These are phyloP conservation scores for Galeopsis tetrahit DNA, from an alignment of 257 asterid species.

Conservation along the genomic window DNA sequence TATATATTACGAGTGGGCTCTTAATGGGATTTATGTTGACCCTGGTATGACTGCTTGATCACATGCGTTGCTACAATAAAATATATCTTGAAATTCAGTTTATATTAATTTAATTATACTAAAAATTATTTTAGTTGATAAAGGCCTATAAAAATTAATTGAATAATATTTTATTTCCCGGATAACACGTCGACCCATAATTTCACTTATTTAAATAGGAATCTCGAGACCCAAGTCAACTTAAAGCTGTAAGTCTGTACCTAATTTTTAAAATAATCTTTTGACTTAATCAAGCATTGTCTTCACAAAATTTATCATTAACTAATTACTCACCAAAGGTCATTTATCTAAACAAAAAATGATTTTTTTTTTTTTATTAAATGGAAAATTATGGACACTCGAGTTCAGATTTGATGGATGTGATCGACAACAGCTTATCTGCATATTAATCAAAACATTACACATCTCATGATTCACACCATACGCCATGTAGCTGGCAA, in stretches of 20 bases:
- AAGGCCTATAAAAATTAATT: conserved; percentile 1
- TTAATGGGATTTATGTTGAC: conserved; percentile 27
- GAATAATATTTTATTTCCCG: not conserved
- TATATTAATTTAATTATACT: not conserved
- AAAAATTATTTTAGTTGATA: not conserved
- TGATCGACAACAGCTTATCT: not conserved
- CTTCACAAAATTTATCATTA: too few relatives aligned
- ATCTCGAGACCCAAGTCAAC: conserved; percentile 54
- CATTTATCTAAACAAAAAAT: too few relatives aligned
- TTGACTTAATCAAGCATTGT: conserved; percentile 41
- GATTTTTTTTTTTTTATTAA: too few relatives aligned
- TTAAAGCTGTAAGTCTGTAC: conserved; percentile 30
- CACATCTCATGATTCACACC: too few relatives aligned
- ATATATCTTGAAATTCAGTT: not conserved
- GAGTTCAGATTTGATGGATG: not conserved
- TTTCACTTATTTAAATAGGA: conserved; percentile 1
- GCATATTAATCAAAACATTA: too few relatives aligned
- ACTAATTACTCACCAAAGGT: too few relatives aligned
- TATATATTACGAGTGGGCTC: conserved; percentile 19
- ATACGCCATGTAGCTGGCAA: not conserved
- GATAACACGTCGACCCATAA: conserved; percentile 29
- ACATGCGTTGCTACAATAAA: not conserved
- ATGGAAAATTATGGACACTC: not conserved
- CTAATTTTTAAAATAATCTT: conserved; percentile 36
- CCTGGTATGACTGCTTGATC: conserved; percentile 16